Evolutionary conservation across 176 grass and related monocot species (phyloP).

Genomic region (Zoysia japonica): DNA sequence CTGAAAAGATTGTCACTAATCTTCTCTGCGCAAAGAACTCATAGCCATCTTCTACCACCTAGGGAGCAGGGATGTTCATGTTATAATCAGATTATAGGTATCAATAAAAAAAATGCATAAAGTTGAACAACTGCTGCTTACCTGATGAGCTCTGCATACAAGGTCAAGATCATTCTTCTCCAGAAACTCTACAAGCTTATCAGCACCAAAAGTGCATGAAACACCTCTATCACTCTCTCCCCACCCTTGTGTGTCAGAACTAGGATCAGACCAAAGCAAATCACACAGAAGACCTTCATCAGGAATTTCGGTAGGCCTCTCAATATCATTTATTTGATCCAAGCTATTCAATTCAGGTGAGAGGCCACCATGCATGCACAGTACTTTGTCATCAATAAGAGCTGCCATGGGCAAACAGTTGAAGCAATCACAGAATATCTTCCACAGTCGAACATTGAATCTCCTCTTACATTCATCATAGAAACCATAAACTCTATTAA

Average conservation of each 20-base stretch:
- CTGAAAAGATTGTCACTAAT: conserved; percentile 85
- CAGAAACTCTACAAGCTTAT: conserved; percentile 82
- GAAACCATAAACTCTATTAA: conserved; percentile 82
- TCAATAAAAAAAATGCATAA: background rate
- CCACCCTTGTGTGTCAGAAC: conserved; percentile 58
- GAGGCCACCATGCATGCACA: conserved; percentile 84
- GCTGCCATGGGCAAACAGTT: conserved; percentile 79
- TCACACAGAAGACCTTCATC: conserved; percentile 74
- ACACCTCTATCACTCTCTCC: conserved; percentile 81
- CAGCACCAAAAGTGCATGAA: conserved; percentile 66
- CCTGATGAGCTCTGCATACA: conserved; percentile 75
- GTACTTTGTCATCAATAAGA: conserved; percentile 65
- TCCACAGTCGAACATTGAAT: conserved; percentile 81
- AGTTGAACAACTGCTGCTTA: conserved; percentile 24
- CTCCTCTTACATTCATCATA: conserved; percentile 88
- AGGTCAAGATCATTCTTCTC: conserved; percentile 85
- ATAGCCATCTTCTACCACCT: conserved; percentile 82
- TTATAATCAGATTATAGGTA: conserved; percentile 4
- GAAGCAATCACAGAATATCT: conserved; percentile 85
- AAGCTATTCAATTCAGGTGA: conserved; percentile 69
- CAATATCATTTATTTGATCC: conserved; percentile 69
- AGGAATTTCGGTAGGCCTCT: conserved; percentile 68
- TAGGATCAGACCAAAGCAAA: conserved; percentile 80
- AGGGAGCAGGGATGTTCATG: background rate
- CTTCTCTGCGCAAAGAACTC: conserved; percentile 81